phyloP scores from a whole-genome alignment of 179 eudicot genomes.

The Vitellaria paradoxa region DNA sequence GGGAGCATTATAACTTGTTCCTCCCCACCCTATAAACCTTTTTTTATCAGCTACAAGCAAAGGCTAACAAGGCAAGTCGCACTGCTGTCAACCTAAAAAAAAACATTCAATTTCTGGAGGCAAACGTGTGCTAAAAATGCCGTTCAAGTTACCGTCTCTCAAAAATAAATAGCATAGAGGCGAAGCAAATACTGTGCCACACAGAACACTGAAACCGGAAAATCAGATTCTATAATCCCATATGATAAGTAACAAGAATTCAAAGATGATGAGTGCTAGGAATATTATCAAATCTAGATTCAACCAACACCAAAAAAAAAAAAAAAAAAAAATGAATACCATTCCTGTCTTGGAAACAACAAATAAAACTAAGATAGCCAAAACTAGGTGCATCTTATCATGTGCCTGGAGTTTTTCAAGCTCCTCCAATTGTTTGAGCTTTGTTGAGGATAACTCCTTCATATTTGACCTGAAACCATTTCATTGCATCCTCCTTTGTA shows the following conservation, averaged over 20 bases:
- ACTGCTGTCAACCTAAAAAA: too few species aligned
- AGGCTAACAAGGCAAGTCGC: too few species aligned
- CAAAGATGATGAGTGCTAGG: neutral
- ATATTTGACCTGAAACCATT: too few species aligned
- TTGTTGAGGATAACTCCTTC: too few species aligned
- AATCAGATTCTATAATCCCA: neutral
- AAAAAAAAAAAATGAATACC: neutral
- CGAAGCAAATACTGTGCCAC: neutral
- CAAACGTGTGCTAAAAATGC: too few species aligned
- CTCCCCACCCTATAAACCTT: too few species aligned
- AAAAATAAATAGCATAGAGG: neutral
- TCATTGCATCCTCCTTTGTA: too few species aligned
- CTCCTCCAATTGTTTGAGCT: constrained; percentile 9
- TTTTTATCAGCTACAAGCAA: too few species aligned
- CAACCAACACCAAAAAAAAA: neutral
- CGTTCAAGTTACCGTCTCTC: too few species aligned
- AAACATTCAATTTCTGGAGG: too few species aligned
- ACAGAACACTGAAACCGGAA: constrained; percentile 7
- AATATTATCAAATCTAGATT: neutral
- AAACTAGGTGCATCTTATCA: neutral
- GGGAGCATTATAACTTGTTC: too few species aligned
- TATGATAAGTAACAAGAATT: neutral
- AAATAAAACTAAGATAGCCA: neutral
- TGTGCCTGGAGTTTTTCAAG: neutral
- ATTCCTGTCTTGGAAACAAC: constrained; percentile 1